phyloP scores from a whole-genome alignment of 805 yeast species.

The Nakazawaea ernobii region DNA sequence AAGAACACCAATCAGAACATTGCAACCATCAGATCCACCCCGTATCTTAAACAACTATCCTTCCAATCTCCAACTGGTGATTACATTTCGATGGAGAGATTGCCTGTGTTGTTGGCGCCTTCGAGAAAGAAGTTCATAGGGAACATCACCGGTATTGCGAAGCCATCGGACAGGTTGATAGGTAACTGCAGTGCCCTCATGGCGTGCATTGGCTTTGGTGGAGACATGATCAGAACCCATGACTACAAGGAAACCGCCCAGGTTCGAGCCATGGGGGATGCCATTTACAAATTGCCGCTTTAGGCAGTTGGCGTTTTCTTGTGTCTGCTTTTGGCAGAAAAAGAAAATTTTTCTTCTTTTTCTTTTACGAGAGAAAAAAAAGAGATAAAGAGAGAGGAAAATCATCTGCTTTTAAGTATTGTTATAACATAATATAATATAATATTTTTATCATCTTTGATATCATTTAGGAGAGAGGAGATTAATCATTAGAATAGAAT shows the following conservation, averaged over 20 bases:
- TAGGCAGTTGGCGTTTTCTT: no score
- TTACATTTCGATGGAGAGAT: slow-evolving; percentile 39
- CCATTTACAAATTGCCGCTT: slow-evolving; percentile 4
- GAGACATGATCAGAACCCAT: slow-evolving; percentile 86
- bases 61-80: slow-evolving; percentile 17
- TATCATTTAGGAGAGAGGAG: slow-evolving; percentile 6
- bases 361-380: background rate
- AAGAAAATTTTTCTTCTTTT: background rate
- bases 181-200: slow-evolving; percentile 76
- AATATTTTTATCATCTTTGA: background rate
- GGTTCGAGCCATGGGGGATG: slow-evolving; percentile 15
- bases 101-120: slow-evolving; percentile 79
- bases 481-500: slow-evolving; percentile 6
- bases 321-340: background rate
- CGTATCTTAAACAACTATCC: slow-evolving; percentile 43
- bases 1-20: slow-evolving; percentile 70
- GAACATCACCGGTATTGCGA: slow-evolving; percentile 50
- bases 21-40: slow-evolving; percentile 48
- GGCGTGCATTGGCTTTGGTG: slow-evolving; percentile 65
- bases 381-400: background rate
- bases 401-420: background rate
- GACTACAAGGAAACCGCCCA: slow-evolving; percentile 55
- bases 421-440: slow-evolving; percentile 1
- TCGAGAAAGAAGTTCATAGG: slow-evolving; percentile 88
- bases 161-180: slow-evolving; percentile 56